phyloP scores from a whole-genome alignment of 495 filamentous ascomycete genomes.

The Penicillium flavigenum region DNA sequence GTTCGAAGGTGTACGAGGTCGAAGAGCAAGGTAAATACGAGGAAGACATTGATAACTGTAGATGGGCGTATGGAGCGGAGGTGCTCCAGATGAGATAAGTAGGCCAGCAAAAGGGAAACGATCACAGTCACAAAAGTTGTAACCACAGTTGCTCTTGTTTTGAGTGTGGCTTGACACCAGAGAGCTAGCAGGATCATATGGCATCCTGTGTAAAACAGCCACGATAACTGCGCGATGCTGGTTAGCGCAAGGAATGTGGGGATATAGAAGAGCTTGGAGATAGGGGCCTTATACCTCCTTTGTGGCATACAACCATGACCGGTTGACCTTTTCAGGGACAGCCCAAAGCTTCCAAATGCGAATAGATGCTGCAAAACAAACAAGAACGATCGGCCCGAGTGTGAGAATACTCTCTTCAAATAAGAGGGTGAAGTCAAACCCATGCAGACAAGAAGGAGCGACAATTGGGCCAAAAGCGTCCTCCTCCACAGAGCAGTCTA shows the following conservation, averaged over 20 bases:
- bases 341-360: conserved; percentile 15
- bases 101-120: conserved; percentile 10
- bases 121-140: conserved; percentile 13
- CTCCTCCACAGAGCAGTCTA: too few relatives aligned
- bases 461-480: conserved; percentile 5
- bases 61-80: conserved; percentile 25
- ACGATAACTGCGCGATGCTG: conserved; percentile 9
- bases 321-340: conserved; percentile 23
- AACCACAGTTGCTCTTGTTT: conserved; percentile 21
- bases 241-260: neutral
- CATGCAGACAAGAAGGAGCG: conserved; percentile 1
- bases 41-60: conserved; percentile 19
- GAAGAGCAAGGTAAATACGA: conserved; percentile 14
- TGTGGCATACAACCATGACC: conserved; percentile 25
- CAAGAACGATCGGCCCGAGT: conserved; percentile 9
- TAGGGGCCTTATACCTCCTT: conserved; percentile 16
- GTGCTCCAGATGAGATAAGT: conserved; percentile 28
- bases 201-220: conserved; percentile 18
- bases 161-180: conserved; percentile 18
- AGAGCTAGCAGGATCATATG: conserved; percentile 18
- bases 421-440: conserved; percentile 26
- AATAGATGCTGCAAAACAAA: conserved; percentile 5
- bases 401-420: conserved; percentile 24
- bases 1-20: conserved; percentile 24
- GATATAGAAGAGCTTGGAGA: neutral